Evolutionary conservation across 164 flowering plant species (phyloP), one percentile per base, ranked within the genome.

Genomic region (Houttuynia cordata): DNA sequence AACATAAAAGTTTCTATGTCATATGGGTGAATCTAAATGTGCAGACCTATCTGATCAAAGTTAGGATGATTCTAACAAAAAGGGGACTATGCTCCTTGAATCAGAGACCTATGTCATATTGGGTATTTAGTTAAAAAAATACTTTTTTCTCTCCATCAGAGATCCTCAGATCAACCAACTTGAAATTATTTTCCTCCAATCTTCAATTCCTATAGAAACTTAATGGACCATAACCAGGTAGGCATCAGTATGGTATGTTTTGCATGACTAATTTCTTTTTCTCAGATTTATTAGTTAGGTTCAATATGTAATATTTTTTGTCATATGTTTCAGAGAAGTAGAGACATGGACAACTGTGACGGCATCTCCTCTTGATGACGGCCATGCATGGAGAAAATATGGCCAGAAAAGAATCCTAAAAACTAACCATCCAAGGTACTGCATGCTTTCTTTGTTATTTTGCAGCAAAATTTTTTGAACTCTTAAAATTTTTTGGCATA

Each of bases 391-490:
- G 93, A 70, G 93, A 54, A 66, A 66, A 60, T 66, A 66, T 4
- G 68, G 68, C 20, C 68, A 66, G 52, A 66, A 66, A 53, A 63
- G 56, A 22, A 86, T 86, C 65, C 78, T 78, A 15, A 75, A 80
- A 55, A 30, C 89, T 42, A 71, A 71, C 60, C 60, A 39, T 53
- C 88, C 88, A 50, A 83, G 88, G 92, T 85, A 10, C 18, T 39
- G 56, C n/a, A n/a, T n/a, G n/a, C n/a, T n/a, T n/a, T n/a, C n/a
- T n/a, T n/a, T n/a, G n/a, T n/a, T n/a, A n/a, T n/a, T n/a, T n/a
- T n/a, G n/a, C n/a, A n/a, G n/a, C n/a, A n/a, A n/a, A n/a, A n/a
- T n/a, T n/a, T n/a, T n/a, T n/a, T n/a, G n/a, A n/a, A n/a, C n/a
- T n/a, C n/a, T n/a, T n/a, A n/a, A n/a, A n/a, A n/a, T n/a, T n/a